Evolutionary conservation across 805 yeast species (phyloP), one percentile per base, ranked within the genome.

Genomic region (Saturnispora zaruensis): DNA sequence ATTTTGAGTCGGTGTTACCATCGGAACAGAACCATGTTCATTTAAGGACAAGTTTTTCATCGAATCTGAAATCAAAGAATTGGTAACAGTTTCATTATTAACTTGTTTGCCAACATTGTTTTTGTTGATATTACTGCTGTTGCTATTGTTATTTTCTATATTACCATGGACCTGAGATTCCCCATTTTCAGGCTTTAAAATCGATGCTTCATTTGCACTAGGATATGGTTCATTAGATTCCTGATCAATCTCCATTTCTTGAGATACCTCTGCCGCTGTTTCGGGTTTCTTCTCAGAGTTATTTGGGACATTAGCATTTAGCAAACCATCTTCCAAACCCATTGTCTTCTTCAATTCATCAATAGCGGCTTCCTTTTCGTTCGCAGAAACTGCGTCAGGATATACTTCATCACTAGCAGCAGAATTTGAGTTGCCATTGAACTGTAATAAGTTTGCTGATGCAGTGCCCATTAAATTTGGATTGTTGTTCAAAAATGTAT

Each of bases 401-500:
- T 41, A 18, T 7, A 28, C 40, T 13, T 40, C 44, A 24, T 48
- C 46, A 8, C 5, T 25, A 14, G 5, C 30, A 24, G 13, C 37
- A 20, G 26, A n/a, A 16, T 36, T 21, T 14, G 30, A 2, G 13
- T 21, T n/a, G 14, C 26, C 36, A 42, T 32, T 24, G 23, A 33
- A 33, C 32, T 28, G 45, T 5, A 41, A 21, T 11, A 41, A 9
- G 16, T 11, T 25, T 11, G 36, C 13, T 6, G 45, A 24, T 6
- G 20, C 18, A 25, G 28, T 13, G 2, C 18, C 25, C 26, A 32
- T 21, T 24, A 44, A 20, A 6, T 40, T 28, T 21, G 48, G 50
- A 14, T 36, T 50, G 6, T 49, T 46, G 4, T 38, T 34, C 26
- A 54, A 46, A 48, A 44, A 49, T 20, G 47, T 52, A 18, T 58